A percentile compares a stretch with the other conserved stretches of the same genome.
These are phyloP conservation scores for Pelargonium nanum DNA, from an alignment of 345 rosid species.

Conservation along the genomic window DNA sequence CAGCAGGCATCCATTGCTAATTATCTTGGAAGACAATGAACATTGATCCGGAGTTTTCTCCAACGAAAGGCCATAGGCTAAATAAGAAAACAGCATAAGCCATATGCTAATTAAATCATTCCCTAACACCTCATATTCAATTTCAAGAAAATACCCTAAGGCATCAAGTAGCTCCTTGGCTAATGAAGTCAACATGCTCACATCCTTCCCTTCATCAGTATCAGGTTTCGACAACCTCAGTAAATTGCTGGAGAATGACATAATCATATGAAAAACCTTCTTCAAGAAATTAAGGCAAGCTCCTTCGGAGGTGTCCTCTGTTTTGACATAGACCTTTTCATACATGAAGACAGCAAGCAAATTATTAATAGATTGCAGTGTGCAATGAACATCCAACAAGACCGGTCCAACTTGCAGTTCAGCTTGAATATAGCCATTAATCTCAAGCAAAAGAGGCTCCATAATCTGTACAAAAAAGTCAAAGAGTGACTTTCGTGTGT, in stretches of 20 bases:
- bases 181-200: conserved; percentile 30
- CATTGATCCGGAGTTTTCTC: conserved; percentile 23
- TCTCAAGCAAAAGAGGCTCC: conserved; percentile 62
- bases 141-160: conserved; percentile 49
- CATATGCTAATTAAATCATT: conserved; percentile 58
- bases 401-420: conserved; percentile 24
- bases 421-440: conserved; percentile 33
- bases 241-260: conserved; percentile 40
- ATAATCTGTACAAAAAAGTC: conserved; percentile 70
- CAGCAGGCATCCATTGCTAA: conserved; percentile 59
- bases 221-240: conserved; percentile 20
- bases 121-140: conserved; percentile 69
- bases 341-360: conserved; percentile 40
- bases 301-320: conserved; percentile 75
- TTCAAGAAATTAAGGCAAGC: conserved; percentile 61
- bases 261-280: conserved; percentile 38
- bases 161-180: conserved; percentile 56
- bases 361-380: conserved; percentile 43
- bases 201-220: conserved; percentile 17
- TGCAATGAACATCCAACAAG: conserved; percentile 35
- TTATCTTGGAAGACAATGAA: conserved; percentile 31
- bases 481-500: conserved; percentile 58
- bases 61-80: conserved; percentile 31
- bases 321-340: conserved; percentile 49
- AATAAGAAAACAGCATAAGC: conserved; percentile 47